Conservation (phyloP, 1,139 yeast species). For the Zygosaccharomyces sapae region DNA sequence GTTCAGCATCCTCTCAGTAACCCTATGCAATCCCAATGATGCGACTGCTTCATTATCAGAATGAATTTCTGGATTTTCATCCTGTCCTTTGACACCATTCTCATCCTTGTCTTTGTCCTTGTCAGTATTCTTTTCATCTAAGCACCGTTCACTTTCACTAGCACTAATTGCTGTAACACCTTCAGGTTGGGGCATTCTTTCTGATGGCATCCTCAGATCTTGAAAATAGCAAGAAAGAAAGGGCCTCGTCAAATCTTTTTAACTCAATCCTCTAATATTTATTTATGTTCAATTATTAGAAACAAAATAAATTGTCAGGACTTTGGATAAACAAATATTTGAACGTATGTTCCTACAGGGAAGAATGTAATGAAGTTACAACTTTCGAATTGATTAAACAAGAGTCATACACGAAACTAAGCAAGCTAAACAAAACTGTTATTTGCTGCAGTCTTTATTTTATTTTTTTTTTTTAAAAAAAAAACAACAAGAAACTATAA, state of each 20-base stretch:
- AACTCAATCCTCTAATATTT: background rate
- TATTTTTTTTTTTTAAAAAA: too few relatives aligned
- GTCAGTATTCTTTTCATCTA: background rate
- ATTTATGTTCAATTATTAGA: background rate
- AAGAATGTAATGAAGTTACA: background rate
- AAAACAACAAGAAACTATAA: too few relatives aligned
- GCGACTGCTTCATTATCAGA: constrained; percentile 3
- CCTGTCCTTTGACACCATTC: background rate
- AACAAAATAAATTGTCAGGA: background rate
- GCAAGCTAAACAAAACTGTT: too few relatives aligned
- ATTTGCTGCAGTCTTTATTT: too few relatives aligned
- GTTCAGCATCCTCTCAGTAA: constrained; percentile 35
- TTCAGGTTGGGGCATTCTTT: constrained; percentile 1
- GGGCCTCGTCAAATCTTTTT: background rate
- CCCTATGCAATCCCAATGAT: constrained; percentile 39
- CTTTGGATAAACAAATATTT: background rate
- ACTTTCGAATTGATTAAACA: background rate
- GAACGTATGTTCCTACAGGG: background rate
- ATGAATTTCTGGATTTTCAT: background rate
- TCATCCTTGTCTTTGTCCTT: background rate
- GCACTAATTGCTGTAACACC: background rate
- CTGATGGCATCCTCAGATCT: constrained; percentile 1
- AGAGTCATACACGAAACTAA: background rate
- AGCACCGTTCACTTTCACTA: background rate
- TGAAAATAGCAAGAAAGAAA: background rate